Base-by-base conservation (phyloP, 1,139 yeast genomes). In the Saccharomyces hybrid region DNA sequence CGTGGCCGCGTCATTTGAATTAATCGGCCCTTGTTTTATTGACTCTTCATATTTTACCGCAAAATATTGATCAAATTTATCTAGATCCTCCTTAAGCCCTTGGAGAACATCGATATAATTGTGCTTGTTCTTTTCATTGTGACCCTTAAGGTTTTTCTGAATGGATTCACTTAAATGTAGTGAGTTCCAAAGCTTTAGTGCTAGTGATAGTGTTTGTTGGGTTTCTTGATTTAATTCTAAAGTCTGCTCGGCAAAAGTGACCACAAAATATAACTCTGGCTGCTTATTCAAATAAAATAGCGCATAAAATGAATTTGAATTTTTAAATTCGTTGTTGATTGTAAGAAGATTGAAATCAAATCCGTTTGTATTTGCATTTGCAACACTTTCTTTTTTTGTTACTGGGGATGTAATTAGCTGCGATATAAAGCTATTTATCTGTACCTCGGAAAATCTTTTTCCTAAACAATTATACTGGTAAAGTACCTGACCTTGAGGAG, bases 401-500 rank as follows among this genome's bases (percentile, higher is more conserved):
- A 63, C 61, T 3, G 71, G 67, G n/a, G 68, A 61, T 16, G 68
- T 60, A 38, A 68, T 60, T 20, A 67, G 49, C 42, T 70, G 72
- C 23, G 69, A 61, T 50, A 83, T 75, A 61, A 83, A 75, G 30
- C 78, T 75, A 50, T 78, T 74, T 52, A 84, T 75, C 53, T 83
- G 76, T 5, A 76, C 63, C 61, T 82, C 83, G 49, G 81, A 69
- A 16, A 81, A 73, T 38, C 78, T 73, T 54, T 73, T 74, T 50
- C 77, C 75, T 8, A 73, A 70, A 42, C 78, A 73, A 49, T 64
- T 66, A 56, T 75, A 73, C 59, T 76, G 75, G 77, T 80, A 83
- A 20, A 80, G 70, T 13, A 84, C 85, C 25, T 78, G 70, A 0
- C 89, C 89, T 8, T 82, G 78, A 0, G 79, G 75, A 2, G 81